A percentile compares a stretch with the other conserved stretches of the same genome.
Evolutionary conservation across 1,139 yeast species (phyloP).

Genomic region (Sugiyamaella japonica): DNA sequence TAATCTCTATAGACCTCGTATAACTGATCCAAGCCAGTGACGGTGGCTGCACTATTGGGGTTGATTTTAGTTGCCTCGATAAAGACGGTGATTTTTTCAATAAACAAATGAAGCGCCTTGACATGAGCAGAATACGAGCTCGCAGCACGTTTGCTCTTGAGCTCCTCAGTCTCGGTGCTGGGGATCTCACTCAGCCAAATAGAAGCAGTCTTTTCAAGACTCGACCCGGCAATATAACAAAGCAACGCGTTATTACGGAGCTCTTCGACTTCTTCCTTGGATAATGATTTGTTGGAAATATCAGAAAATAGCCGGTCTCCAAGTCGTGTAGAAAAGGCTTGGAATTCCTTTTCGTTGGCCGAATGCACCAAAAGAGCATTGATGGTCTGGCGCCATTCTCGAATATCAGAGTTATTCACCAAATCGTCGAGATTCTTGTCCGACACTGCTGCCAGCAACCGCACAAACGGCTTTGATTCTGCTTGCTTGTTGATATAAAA

Average conservation of each 20-base stretch:
- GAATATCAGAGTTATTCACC: constrained; percentile 72
- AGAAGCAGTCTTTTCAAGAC: constrained; percentile 72
- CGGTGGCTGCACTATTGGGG: constrained; percentile 39
- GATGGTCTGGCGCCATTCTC: constrained; percentile 85
- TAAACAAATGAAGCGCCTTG: constrained; percentile 75
- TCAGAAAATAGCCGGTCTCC: constrained; percentile 68
- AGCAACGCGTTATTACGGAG: constrained; percentile 71
- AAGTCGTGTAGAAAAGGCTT: constrained; percentile 57
- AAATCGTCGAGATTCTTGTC: constrained; percentile 65
- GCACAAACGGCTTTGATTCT: constrained; percentile 58
- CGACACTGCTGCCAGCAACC: constrained; percentile 69
- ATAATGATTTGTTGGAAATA: constrained; percentile 30
- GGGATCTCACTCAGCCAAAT: constrained; percentile 84
- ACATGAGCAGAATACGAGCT: constrained; percentile 86
- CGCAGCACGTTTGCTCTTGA: constrained; percentile 46
- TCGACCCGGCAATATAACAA: constrained; percentile 79
- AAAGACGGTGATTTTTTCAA: constrained; percentile 79
- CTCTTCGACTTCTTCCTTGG: constrained; percentile 34
- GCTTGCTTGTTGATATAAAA: constrained; percentile 67
- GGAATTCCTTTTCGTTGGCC: constrained; percentile 45
- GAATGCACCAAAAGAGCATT: constrained; percentile 63
- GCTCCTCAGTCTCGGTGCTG: constrained; percentile 54
- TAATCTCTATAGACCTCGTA: constrained; percentile 70
- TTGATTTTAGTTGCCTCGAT: constrained; percentile 49
- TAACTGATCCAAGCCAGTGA: constrained; percentile 42